These are phyloP conservation scores for Rhodamnia argentea DNA, from an alignment of 345 rosid genomes.

Conservation along the genomic window DNA sequence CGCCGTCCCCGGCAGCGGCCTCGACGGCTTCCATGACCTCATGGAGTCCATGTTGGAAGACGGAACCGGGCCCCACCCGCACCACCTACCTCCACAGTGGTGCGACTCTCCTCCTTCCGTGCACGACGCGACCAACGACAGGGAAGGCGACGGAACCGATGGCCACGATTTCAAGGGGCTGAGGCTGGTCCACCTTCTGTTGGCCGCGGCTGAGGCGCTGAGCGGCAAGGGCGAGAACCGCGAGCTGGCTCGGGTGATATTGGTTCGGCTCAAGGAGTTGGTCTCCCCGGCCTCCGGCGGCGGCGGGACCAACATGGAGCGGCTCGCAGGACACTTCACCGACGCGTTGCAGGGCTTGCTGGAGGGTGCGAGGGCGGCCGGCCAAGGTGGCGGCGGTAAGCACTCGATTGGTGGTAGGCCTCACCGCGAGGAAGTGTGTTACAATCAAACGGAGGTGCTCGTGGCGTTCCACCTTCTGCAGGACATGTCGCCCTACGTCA, in stretches of 20 bases:
- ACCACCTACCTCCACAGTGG: background rate
- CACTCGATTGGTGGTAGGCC: background rate
- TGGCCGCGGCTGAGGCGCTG: constrained; percentile 88
- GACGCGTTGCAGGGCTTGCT: constrained; percentile 48
- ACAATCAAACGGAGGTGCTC: constrained; percentile 37
- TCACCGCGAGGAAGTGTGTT: constrained; percentile 10
- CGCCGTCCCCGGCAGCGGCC: constrained; percentile 20
- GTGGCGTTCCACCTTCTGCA: constrained; percentile 73
- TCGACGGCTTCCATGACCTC: constrained; percentile 48
- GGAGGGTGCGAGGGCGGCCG: constrained; percentile 10
- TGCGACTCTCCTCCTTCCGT: constrained; percentile 26
- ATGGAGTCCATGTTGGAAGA: constrained; percentile 43
- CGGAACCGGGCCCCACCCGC: background rate
- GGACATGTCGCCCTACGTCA: constrained; percentile 82
- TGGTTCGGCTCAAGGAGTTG: constrained; percentile 90
- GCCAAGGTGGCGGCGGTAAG: background rate
- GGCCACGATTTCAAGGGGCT: constrained; percentile 61
- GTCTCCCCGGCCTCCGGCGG: constrained; percentile 26
- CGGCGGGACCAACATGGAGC: constrained; percentile 71
- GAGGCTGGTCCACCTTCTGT: constrained; percentile 75
- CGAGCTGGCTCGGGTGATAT: constrained; percentile 81
- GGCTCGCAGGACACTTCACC: constrained; percentile 71
- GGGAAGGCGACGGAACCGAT: background rate
- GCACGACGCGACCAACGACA: constrained; percentile 12
- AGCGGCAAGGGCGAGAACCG: constrained; percentile 36